These are phyloP conservation scores for Phtheirospermum japonicum DNA, from an alignment of 257 asterid species.

Conservation along the genomic window DNA sequence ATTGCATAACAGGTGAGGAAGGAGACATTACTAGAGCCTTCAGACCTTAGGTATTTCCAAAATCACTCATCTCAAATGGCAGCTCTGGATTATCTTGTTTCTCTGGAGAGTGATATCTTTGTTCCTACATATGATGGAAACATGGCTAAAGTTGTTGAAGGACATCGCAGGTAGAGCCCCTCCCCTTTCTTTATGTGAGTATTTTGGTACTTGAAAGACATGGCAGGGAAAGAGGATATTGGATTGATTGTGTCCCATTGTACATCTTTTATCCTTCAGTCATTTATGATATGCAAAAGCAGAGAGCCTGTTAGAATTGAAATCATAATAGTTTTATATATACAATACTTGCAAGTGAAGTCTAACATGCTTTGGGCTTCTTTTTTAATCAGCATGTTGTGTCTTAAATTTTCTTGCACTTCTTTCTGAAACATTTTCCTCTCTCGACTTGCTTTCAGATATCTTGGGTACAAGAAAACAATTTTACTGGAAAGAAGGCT, in stretches of 20 bases:
- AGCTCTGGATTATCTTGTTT: constrained; percentile 96
- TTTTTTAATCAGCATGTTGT: not conserved
- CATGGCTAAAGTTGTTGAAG: constrained; percentile 99
- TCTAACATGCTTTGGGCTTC: not conserved
- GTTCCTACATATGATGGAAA: constrained; percentile 97
- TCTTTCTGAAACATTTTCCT: no score
- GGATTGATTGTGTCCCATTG: constrained; percentile 5
- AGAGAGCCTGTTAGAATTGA: not conserved
- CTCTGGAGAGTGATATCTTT: constrained; percentile 89
- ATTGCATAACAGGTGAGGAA: constrained; percentile 67
- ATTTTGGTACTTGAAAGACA: not conserved
- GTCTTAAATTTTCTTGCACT: constrained; percentile 4
- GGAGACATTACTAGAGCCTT: constrained; percentile 80
- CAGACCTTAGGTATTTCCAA: constrained; percentile 81
- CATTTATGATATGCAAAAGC: constrained; percentile 16
- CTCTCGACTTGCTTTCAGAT: constrained; percentile 42
- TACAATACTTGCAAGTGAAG: not conserved
- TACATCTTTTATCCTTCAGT: not conserved
- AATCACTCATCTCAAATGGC: constrained; percentile 99
- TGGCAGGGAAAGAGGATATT: not conserved
- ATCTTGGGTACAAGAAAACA: constrained; percentile 87
- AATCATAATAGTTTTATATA: not conserved
- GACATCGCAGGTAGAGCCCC: constrained; percentile 79
- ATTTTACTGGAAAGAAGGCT: constrained; percentile 69
- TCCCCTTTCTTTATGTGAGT: not conserved